phyloP scores from a whole-genome alignment of 768 basidiomycete genomes.

The Butyriboletus loyo region DNA sequence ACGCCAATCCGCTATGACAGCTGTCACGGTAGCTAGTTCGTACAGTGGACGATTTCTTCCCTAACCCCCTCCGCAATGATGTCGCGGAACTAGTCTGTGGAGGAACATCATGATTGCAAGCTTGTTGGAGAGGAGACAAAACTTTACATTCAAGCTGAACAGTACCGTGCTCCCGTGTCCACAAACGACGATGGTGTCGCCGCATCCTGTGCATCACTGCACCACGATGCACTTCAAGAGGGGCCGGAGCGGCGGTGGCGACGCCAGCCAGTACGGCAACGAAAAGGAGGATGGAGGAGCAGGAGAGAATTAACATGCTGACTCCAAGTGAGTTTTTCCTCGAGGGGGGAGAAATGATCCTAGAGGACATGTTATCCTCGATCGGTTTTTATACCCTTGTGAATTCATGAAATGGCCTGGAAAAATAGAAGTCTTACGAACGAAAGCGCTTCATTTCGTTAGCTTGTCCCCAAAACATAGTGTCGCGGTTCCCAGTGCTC shows the following conservation, averaged over 20 bases:
- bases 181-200: background rate
- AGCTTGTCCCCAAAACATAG: background rate
- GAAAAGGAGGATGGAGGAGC: constrained; percentile 1
- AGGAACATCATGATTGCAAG: background rate
- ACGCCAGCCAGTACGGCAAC: background rate
- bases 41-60: background rate
- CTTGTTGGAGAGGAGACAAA: background rate
- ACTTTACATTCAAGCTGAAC: background rate
- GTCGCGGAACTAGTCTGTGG: background rate
- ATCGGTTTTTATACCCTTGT: constrained; percentile 3
- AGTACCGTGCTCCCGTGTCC: background rate
- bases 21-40: background rate
- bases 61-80: background rate
- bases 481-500: background rate
- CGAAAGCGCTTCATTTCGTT: background rate
- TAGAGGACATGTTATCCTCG: background rate
- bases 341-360: background rate
- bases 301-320: constrained; percentile 6
- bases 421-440: background rate
- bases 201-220: background rate
- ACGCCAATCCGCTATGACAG: too few relatives aligned
- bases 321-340: background rate
- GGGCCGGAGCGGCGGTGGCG: constrained; percentile 1
- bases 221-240: background rate
- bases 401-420: background rate